Conservation (phyloP, 495 filamentous ascomycete genomes). For the Sabuloglossum arenarium region DNA sequence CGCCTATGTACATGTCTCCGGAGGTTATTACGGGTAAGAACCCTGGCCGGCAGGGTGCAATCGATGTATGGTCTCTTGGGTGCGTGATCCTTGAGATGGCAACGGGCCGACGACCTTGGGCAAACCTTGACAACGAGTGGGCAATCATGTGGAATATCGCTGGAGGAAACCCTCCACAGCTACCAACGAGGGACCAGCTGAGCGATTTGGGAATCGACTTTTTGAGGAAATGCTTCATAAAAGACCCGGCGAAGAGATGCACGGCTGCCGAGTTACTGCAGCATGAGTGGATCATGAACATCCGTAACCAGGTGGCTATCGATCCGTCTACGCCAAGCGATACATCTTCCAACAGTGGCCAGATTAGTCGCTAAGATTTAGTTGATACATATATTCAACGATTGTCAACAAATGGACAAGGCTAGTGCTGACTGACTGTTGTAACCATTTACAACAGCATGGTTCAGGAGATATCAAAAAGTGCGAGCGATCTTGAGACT, state of each 20-base stretch:
- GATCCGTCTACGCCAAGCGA: constrained; percentile 26
- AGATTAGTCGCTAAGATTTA: background rate
- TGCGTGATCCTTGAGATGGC: constrained; percentile 98
- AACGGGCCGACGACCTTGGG: constrained; percentile 87
- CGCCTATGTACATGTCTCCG: constrained; percentile 99
- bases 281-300: constrained; percentile 80
- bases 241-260: constrained; percentile 58
- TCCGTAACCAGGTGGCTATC: constrained; percentile 37
- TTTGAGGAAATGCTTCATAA: constrained; percentile 64
- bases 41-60: constrained; percentile 55
- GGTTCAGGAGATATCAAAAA: no score
- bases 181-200: constrained; percentile 67
- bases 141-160: constrained; percentile 99
- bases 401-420: background rate
- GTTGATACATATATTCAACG: background rate
- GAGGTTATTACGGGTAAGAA: constrained; percentile 86
- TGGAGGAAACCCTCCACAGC: constrained; percentile 74
- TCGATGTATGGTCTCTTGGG: constrained; percentile 92
- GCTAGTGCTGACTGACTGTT: no score
- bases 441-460: no score
- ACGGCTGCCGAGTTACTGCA: constrained; percentile 80
- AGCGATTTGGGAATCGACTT: constrained; percentile 75
- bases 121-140: constrained; percentile 96
- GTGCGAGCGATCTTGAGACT: no score
- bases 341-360: constrained; percentile 2